Percentiles rank a stretch among this genome's conserved stretches.
phyloP scores from a whole-genome alignment of 345 rosid genomes.

The Pugionium cornutum region DNA sequence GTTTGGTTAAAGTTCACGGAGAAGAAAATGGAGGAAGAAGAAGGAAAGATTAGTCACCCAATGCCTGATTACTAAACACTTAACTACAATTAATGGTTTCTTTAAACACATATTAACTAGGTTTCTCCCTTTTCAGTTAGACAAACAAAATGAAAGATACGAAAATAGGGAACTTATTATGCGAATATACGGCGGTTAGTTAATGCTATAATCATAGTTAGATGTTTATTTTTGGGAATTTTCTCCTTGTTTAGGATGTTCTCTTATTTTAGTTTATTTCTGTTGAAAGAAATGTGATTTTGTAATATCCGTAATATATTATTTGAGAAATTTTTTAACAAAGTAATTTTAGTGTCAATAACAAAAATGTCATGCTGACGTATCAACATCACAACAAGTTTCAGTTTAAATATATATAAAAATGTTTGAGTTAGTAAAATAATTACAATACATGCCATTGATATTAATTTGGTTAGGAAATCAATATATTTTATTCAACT shows the following conservation, averaged over 20 bases:
- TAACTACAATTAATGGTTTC: not conserved
- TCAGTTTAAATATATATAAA: too few relatives aligned
- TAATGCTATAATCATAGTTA: constrained; percentile 7
- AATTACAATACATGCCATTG: too few relatives aligned
- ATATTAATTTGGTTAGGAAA: too few relatives aligned
- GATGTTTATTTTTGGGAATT: not conserved
- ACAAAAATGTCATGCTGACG: too few relatives aligned
- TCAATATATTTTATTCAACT: too few relatives aligned
- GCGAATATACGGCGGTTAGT: not conserved
- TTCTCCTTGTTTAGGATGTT: not conserved
- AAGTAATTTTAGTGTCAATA: too few relatives aligned
- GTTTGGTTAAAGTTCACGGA: constrained; percentile 81
- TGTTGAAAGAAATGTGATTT: not conserved
- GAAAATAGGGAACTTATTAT: not conserved
- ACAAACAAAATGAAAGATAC: constrained; percentile 7
- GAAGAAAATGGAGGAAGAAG: constrained; percentile 63
- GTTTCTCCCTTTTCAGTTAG: not conserved
- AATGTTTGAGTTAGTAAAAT: too few relatives aligned
- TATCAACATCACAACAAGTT: too few relatives aligned
- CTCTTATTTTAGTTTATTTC: not conserved
- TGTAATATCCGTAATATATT: not conserved
- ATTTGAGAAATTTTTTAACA: too few relatives aligned
- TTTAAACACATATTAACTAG: not conserved
- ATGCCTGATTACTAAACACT: constrained; percentile 65
- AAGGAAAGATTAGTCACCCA: constrained; percentile 67